Base-by-base conservation (phyloP, 2,329 filamentous ascomycete species). In the Sphaerulina musiva region DNA sequence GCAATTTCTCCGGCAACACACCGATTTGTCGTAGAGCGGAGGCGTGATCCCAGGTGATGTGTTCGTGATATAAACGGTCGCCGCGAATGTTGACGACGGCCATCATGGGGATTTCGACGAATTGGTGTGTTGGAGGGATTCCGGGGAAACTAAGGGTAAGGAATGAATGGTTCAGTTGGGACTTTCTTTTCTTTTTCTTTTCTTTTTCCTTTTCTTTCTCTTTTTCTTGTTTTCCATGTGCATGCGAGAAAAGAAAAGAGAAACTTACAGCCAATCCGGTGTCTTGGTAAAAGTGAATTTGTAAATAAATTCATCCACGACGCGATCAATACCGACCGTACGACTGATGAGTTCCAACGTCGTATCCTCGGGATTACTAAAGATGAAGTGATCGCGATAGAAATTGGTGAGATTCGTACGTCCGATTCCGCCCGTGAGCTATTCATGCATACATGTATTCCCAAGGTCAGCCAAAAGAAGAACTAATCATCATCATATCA, bases 381-480 rank as follows among this genome's bases (percentile, higher is more conserved):
- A 87, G 62, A 91, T 84, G 71, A 92, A 91, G 64, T 89, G 81
- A 57, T 88, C 66, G 0, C 77, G 76, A 69, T 91, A 91, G 64
- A 91, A 92, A 4, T 74, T 71, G 0, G 83, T 81, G 7, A 91
- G 72, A 1, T 72, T 71, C 1, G 73, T 71, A 14, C 86, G 78
- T 0, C 87, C 87, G 34, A 89, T 78, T 0, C 87, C 87, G 1
- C 87, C 87, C 0, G 78, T 73, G 63, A 83, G 34, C 23, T 51
- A 14, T 17, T n/a, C n/a, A n/a, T n/a, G n/a, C n/a, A n/a, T n/a
- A n/a, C n/a, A n/a, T n/a, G n/a, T n/a, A n/a, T n/a, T n/a, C n/a
- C n/a, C n/a, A n/a, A n/a, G n/a, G n/a, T n/a, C n/a, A n/a, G n/a
- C n/a, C n/a, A n/a, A n/a, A n/a, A n/a, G n/a, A n/a, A n/a, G n/a